Percentiles rank a stretch among this genome's conserved stretches.
Evolutionary conservation across 2,329 filamentous ascomycete species (phyloP).

Genomic region (Penicillium capsulatum): DNA sequence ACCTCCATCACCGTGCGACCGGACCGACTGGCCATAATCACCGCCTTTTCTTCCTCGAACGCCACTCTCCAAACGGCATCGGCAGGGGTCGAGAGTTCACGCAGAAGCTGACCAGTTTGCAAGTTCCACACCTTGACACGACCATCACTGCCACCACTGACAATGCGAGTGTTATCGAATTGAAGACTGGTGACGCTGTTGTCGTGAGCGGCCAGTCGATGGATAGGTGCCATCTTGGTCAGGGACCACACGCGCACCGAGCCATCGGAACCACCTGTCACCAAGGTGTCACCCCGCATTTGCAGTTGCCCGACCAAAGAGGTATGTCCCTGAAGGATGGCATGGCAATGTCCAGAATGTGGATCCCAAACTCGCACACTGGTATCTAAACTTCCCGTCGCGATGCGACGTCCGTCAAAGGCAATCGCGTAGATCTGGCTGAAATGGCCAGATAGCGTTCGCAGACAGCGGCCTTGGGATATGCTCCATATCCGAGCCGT

Average conservation of each 20-base stretch:
- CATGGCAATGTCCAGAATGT: slow-evolving; percentile 76
- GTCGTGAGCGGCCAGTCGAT: slow-evolving; percentile 91
- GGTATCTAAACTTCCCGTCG: slow-evolving; percentile 92
- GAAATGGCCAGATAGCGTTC: slow-evolving; percentile 89
- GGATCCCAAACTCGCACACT: slow-evolving; percentile 97
- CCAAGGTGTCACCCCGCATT: slow-evolving; percentile 88
- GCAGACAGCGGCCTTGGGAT: slow-evolving; percentile 84
- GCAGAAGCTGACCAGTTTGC: slow-evolving; percentile 81
- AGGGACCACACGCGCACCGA: slow-evolving; percentile 96
- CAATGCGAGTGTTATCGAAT: slow-evolving; percentile 92
- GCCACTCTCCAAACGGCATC: slow-evolving; percentile 97
- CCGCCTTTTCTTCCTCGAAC: slow-evolving; percentile 97
- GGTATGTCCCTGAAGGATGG: slow-evolving; percentile 92
- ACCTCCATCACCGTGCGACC: slow-evolving; percentile 97
- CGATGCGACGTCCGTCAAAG: slow-evolving; percentile 88
- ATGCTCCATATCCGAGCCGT: slow-evolving; percentile 98
- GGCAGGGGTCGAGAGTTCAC: slow-evolving; percentile 84
- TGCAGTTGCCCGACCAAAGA: slow-evolving; percentile 95
- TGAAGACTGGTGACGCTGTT: slow-evolving; percentile 97
- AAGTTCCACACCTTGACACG: slow-evolving; percentile 98
- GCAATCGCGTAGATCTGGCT: slow-evolving; percentile 99
- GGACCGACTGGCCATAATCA: slow-evolving; percentile 83
- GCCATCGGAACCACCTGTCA: slow-evolving; percentile 93
- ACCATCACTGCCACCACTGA: slow-evolving; percentile 95
- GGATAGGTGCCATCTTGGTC: slow-evolving; percentile 83